phyloP scores from a whole-genome alignment of 176 grass and related monocot genomes.

The Ananas comosus region DNA sequence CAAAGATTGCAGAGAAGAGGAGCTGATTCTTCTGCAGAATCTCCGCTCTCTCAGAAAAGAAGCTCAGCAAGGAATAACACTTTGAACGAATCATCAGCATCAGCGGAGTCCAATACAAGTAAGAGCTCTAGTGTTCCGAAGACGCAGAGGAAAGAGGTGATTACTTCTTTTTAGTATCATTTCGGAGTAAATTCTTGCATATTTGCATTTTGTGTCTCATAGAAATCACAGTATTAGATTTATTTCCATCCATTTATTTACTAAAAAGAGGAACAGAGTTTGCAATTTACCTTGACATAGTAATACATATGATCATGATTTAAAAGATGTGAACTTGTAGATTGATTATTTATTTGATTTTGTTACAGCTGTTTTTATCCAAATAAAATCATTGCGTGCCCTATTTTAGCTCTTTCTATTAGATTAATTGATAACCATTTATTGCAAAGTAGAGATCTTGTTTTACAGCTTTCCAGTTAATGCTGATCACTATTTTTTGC shows the following conservation, averaged over 20 bases:
- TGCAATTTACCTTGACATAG: no score
- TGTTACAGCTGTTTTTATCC: no score
- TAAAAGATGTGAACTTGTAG: background rate
- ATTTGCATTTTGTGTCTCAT: background rate
- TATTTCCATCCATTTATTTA: background rate
- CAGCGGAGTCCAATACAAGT: background rate
- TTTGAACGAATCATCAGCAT: background rate
- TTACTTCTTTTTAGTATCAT: background rate
- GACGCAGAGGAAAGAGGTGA: background rate
- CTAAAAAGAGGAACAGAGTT: background rate
- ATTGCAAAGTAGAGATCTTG: background rate
- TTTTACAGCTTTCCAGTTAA: background rate
- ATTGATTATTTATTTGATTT: no score
- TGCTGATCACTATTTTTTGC: background rate
- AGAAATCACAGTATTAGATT: background rate
- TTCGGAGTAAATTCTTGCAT: background rate
- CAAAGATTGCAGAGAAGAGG: slow-evolving; percentile 6
- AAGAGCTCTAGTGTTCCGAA: background rate
- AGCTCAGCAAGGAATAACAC: background rate
- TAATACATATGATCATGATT: no score
- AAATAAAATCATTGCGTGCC: no score
- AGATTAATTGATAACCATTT: no score
- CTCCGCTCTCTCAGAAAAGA: background rate
- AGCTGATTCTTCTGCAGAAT: background rate
- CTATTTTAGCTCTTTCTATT: no score